phyloP scores from a whole-genome alignment of 208 protist genomes.

The Vickermania spadyakhi region DNA sequence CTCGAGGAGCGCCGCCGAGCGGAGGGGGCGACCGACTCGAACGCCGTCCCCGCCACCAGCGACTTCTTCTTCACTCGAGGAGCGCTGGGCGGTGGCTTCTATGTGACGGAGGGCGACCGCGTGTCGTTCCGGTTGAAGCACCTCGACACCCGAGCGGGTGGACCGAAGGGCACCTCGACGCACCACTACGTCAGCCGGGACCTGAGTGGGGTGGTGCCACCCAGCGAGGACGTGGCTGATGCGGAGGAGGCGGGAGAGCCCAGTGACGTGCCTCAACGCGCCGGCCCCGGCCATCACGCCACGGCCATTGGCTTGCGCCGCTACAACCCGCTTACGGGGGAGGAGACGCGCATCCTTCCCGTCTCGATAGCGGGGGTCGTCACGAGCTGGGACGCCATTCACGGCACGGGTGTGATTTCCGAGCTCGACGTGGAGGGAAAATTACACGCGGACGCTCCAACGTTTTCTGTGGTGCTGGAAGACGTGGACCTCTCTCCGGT shows the following conservation, averaged over 20 bases:
- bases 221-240: neutral
- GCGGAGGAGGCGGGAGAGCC: neutral
- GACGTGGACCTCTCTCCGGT: conserved; percentile 31
- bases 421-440: conserved; percentile 51
- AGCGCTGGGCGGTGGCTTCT: conserved; percentile 50
- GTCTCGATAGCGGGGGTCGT: conserved; percentile 38
- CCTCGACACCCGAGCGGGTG: neutral
- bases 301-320: conserved; percentile 26
- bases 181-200: neutral
- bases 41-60: conserved; percentile 1
- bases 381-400: conserved; percentile 35
- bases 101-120: conserved; percentile 59
- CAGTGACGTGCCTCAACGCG: neutral
- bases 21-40: neutral
- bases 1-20: neutral
- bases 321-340: conserved; percentile 27
- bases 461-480: conserved; percentile 36
- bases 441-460: conserved; percentile 42
- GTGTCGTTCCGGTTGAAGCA: conserved; percentile 38
- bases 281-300: conserved; percentile 2
- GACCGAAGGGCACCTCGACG: neutral
- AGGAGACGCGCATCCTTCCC: conserved; percentile 34
- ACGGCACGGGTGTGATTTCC: conserved; percentile 33
- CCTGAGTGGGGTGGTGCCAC: neutral
- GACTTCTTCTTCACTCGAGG: conserved; percentile 60